phyloP scores from a whole-genome alignment of 805 yeast species.

The Maudiozyma bulderi region DNA sequence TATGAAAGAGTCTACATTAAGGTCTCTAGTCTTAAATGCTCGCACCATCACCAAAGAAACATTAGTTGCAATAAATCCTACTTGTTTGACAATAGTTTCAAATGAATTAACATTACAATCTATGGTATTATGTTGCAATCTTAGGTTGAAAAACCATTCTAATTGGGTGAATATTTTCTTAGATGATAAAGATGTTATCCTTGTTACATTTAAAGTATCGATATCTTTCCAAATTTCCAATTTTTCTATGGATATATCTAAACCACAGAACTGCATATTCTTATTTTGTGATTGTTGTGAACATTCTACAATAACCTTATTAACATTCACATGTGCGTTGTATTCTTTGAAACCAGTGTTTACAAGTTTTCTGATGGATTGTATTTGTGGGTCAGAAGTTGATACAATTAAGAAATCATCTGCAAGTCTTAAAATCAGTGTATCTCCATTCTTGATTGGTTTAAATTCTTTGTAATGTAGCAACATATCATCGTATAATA shows the following conservation, averaged over 20 bases:
- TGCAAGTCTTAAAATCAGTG: constrained; percentile 52
- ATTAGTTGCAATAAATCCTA: constrained; percentile 4
- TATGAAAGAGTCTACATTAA: neutral
- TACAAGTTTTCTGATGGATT: constrained; percentile 23
- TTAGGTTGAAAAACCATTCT: constrained; percentile 21
- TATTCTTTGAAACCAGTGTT: constrained; percentile 34
- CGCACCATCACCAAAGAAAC: constrained; percentile 1
- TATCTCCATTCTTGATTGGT: constrained; percentile 17
- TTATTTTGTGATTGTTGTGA: constrained; percentile 8
- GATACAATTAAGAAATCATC: constrained; percentile 81
- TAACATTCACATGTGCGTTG: constrained; percentile 33
- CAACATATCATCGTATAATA: constrained; percentile 57
- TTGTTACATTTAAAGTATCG: constrained; percentile 13
- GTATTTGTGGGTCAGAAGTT: constrained; percentile 28
- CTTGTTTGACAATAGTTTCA: constrained; percentile 3
- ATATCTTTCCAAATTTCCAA: constrained; percentile 31
- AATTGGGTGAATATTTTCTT: constrained; percentile 20
- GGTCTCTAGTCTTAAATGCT: constrained; percentile 2
- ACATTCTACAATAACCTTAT: constrained; percentile 30
- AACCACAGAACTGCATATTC: constrained; percentile 35
- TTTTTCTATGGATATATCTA: constrained; percentile 27
- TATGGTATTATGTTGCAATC: constrained; percentile 28
- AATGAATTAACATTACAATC: constrained; percentile 14
- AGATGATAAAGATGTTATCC: constrained; percentile 7
- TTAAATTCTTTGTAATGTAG: constrained; percentile 24